Conservation (phyloP, 2,329 filamentous ascomycete genomes). For the Lojkania enalia region DNA sequence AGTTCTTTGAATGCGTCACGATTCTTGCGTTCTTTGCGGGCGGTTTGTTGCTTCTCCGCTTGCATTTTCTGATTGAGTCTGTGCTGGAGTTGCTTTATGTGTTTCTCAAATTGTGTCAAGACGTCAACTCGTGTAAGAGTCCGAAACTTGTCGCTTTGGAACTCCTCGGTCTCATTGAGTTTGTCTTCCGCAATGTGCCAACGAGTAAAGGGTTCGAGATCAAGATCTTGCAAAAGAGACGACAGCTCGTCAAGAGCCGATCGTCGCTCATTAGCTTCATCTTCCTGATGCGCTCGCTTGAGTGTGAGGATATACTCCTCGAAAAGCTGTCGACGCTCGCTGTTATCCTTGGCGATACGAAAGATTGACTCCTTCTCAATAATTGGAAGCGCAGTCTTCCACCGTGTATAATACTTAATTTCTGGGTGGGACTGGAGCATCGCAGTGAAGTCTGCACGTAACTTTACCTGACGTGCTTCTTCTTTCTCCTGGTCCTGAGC, state of each 20-base stretch:
- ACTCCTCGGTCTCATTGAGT: conserved; percentile 75
- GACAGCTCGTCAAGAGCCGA: conserved; percentile 83
- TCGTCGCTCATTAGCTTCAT: conserved; percentile 72
- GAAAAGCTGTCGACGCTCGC: conserved; percentile 85
- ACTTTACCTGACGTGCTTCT: conserved; percentile 88
- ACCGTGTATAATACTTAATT: conserved; percentile 94
- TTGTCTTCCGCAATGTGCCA: conserved; percentile 89
- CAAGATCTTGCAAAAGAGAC: conserved; percentile 74
- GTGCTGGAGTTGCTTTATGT: conserved; percentile 90
- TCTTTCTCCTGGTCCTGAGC: conserved; percentile 92
- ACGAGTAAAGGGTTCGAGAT: conserved; percentile 89
- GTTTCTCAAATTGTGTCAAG: conserved; percentile 88
- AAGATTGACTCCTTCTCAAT: conserved; percentile 96
- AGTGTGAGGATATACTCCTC: conserved; percentile 89
- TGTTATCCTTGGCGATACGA: conserved; percentile 83
- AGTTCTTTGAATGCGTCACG: conserved; percentile 79
- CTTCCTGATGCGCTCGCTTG: conserved; percentile 77
- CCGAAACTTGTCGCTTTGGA: conserved; percentile 81
- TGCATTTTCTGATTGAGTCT: conserved; percentile 90
- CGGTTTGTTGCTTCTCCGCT: conserved; percentile 79
- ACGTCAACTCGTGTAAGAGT: conserved; percentile 85
- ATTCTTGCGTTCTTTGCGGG: conserved; percentile 80
- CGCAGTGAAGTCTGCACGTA: conserved; percentile 89
- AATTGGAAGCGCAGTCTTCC: conserved; percentile 93
- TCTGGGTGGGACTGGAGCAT: conserved; percentile 97